Conservation (phyloP, 2,329 filamentous ascomycete genomes). For the Colletotrichum cuscutae region DNA sequence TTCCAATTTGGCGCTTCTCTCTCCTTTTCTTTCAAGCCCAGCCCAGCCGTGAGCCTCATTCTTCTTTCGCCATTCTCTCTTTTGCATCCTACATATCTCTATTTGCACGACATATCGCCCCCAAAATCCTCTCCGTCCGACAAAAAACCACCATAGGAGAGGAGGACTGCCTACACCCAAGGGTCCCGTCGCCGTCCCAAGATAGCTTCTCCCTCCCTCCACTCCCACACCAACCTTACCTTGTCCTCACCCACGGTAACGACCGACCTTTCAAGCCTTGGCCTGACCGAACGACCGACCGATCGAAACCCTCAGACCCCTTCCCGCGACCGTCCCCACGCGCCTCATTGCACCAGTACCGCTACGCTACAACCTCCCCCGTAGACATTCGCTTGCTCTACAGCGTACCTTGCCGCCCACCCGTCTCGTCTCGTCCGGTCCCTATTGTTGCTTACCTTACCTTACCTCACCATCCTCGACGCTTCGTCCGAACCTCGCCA, state of each 20-base stretch:
- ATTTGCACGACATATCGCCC: background rate
- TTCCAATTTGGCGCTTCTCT: background rate
- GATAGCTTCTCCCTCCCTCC: background rate
- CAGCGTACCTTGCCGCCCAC: background rate
- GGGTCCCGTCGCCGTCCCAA: background rate
- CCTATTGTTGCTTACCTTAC: conserved; percentile 1
- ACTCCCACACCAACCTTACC: background rate
- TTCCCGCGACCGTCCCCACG: conserved; percentile 9
- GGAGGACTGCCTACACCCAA: background rate
- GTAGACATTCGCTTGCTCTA: conserved; percentile 35
- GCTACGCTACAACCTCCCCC: background rate
- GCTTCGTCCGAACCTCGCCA: conserved; percentile 33
- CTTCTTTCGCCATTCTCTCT: background rate
- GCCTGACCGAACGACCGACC: background rate
- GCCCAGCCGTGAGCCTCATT: background rate
- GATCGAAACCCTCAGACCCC: conserved; percentile 20
- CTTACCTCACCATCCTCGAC: conserved; percentile 5
- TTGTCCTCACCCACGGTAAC: background rate
- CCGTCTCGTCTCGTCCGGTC: background rate
- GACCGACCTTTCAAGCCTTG: background rate
- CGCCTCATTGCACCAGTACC: background rate
- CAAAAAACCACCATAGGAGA: background rate
- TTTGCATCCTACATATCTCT: background rate
- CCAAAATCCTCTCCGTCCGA: background rate
- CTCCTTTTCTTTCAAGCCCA: conserved; percentile 13